Conservation (phyloP, 768 basidiomycete species). For the Sporobolomyces roseus region DNA sequence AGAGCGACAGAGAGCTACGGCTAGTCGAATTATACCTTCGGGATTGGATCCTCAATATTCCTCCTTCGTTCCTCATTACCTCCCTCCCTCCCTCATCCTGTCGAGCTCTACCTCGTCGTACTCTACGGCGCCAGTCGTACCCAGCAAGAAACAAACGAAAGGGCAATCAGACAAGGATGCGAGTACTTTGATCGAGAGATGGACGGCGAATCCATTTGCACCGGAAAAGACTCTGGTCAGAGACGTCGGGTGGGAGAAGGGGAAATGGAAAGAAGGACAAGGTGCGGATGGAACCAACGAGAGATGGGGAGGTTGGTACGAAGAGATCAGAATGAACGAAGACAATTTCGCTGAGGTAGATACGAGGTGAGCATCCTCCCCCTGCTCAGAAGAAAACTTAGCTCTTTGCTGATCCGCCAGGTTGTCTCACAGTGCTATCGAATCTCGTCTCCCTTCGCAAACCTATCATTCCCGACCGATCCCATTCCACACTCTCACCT, state of each 20-base stretch:
- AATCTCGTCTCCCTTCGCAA: slow-evolving; percentile 10
- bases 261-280: slow-evolving; percentile 13
- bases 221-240: slow-evolving; percentile 16
- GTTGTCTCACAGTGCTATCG: slow-evolving; percentile 20
- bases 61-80: slow-evolving; percentile 4
- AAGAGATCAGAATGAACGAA: not conserved
- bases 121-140: not conserved
- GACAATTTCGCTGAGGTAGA: not conserved
- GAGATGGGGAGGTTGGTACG: slow-evolving; percentile 41
- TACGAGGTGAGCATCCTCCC: no score
- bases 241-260: slow-evolving; percentile 26
- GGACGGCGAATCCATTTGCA: slow-evolving; percentile 20
- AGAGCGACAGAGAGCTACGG: not conserved
- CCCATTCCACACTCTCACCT: slow-evolving; percentile 1
- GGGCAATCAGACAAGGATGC: not conserved
- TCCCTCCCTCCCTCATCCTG: not conserved
- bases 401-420: no score
- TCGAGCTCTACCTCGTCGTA: not conserved
- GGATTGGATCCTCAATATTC: slow-evolving; percentile 1
- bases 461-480: not conserved
- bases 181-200: not conserved
- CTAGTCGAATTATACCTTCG: not conserved
- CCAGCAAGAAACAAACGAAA: not conserved
- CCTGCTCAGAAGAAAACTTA: no score
- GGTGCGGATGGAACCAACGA: not conserved